Conservation (phyloP, 148 eudicot genomes). For the Suaeda aralocaspica region DNA sequence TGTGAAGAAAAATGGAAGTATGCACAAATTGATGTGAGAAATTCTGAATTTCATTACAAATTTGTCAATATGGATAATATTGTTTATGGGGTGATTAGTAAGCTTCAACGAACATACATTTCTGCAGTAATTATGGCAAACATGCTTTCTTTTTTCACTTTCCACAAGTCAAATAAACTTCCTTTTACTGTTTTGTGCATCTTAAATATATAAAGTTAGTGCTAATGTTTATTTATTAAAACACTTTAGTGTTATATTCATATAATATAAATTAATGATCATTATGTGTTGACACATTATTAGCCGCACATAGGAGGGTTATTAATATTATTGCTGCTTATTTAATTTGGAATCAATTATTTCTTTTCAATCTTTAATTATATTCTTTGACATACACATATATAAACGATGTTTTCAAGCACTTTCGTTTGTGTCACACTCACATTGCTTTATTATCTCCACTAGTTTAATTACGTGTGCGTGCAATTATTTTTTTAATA, state of each 20-base stretch:
- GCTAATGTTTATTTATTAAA: background rate
- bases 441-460: background rate
- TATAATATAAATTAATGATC: too few relatives aligned
- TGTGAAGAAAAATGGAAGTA: too few relatives aligned
- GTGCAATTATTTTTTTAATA: constrained; percentile 3
- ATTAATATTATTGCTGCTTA: background rate
- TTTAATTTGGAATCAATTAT: constrained; percentile 5
- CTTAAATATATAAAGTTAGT: background rate
- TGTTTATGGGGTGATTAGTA: background rate
- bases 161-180: background rate
- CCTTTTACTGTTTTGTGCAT: background rate
- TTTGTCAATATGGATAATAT: background rate
- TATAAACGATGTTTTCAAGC: background rate
- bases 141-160: background rate
- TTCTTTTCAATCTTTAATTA: constrained; percentile 6
- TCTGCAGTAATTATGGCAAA: constrained; percentile 2
- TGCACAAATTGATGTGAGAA: too few relatives aligned
- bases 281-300: background rate
- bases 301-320: constrained; percentile 6
- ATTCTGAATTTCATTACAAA: too few relatives aligned
- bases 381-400: background rate
- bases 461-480: background rate
- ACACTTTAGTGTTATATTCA: background rate
- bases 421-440: background rate
- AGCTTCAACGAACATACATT: too few relatives aligned